Conservation (phyloP, 257 asterid genomes). For the Jaltomata sinuosa region DNA sequence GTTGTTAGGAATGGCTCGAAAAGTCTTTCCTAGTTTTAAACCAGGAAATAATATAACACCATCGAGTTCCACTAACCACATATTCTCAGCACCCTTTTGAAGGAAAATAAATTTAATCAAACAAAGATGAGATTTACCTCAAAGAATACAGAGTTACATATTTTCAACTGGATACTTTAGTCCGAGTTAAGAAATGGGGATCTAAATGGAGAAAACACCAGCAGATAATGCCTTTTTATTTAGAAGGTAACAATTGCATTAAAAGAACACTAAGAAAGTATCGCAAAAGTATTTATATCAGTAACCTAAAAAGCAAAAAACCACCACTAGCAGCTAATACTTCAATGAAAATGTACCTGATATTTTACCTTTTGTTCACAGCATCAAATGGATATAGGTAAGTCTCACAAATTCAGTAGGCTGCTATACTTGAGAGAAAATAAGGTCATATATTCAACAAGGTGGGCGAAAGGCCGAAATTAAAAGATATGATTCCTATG, state of each 20-base stretch:
- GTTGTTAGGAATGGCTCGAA: no score
- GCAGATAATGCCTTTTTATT: background rate
- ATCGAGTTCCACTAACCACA: background rate
- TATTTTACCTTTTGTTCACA: background rate
- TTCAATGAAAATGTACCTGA: background rate
- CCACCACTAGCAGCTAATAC: background rate
- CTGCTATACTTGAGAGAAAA: background rate
- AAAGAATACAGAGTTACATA: background rate
- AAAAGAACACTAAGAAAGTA: background rate
- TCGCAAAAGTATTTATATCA: background rate
- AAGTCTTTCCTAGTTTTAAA: no score
- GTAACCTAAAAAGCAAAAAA: background rate
- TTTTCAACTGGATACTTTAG: background rate
- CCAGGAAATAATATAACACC: no score
- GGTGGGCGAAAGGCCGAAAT: background rate
- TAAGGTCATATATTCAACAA: background rate
- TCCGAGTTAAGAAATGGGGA: background rate
- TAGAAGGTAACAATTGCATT: background rate
- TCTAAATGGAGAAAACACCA: background rate
- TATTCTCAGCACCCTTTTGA: background rate
- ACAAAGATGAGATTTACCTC: background rate
- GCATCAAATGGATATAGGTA: background rate
- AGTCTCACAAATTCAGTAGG: background rate
- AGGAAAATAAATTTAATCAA: background rate
- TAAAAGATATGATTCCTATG: background rate